Base-by-base conservation (phyloP, 1,284 basidiomycete genomes). In the Puccinia triticina region DNA sequence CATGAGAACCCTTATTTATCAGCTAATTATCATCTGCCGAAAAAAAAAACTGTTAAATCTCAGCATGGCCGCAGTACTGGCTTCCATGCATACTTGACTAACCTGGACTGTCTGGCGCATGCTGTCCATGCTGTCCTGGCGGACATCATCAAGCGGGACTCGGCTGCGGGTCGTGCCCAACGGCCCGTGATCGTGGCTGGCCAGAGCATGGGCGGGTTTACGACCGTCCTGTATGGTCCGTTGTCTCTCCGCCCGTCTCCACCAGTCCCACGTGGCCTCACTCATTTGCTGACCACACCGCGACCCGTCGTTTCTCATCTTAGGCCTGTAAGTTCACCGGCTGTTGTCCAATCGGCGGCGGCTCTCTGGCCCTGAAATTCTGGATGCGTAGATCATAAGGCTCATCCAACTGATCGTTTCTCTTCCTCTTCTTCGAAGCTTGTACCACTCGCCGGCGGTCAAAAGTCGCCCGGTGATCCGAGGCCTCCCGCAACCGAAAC, bases 21-120 rank as follows among this genome's bases (percentile, higher is more conserved):
- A 50, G n/a, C 29, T 53, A 4, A 48, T 37, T 50, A 46, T 32
- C 48, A 23, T 16, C 26, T n/a, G 29, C 32, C 26, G 26, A 10
- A 67, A 64, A 53, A 32, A 8, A 23, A 29, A 23, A n/a, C 32
- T 34, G 53, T 29, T 48, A 34, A 71, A 74, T 59, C 37, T 26
- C 32, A 81, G 79, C 80, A 82, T 34, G 80, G 80, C 21, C 72
- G 80, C n/a, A 76, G 72, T 69, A 82, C 80, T 40, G 80, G 80
- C 50, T 67, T 82, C 37, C 80, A 82, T 69, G 57, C 29, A 18
- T 50, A 82, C 53, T 43, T 82, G 12, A 26, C 57, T 21, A 66
- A 82, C 50, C 32, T 82, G 32, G 59, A 82, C 40, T 72, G 37
- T 67, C n/a, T 82, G 74, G 80, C 71, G 10, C 72, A 76, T 40